Evolutionary conservation across 192 early-diverging fungal genomes (phyloP).

Genomic region (Paraglomus brasilianum): DNA sequence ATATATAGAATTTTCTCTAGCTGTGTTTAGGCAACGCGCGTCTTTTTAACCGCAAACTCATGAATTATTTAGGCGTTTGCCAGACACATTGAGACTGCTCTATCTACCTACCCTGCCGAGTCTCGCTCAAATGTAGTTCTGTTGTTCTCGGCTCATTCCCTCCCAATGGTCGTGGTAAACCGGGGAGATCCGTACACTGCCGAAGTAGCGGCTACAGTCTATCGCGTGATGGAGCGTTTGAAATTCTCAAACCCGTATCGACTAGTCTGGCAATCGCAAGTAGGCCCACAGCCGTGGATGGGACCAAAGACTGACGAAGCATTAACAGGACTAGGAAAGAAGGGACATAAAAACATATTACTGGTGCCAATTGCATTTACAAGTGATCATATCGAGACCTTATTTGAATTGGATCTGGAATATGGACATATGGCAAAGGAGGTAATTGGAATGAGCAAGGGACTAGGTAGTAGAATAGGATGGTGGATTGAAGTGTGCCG

Average conservation of each 20-base stretch:
- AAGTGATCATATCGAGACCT: conserved; percentile 94
- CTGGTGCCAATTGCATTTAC: conserved; percentile 95
- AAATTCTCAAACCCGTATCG: conserved; percentile 78
- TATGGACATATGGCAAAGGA: conserved; percentile 84
- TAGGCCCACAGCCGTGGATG: conserved; percentile 90
- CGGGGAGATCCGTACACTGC: conserved; percentile 86
- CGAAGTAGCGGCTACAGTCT: conserved; percentile 84
- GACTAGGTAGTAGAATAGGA: not conserved
- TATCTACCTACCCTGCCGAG: conserved; percentile 63
- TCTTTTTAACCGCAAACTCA: not conserved
- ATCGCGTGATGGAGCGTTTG: conserved; percentile 76
- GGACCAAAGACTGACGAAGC: conserved; percentile 85
- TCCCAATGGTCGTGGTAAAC: conserved; percentile 91
- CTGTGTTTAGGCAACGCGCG: not conserved
- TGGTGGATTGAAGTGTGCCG: not conserved
- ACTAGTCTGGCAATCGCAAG: conserved; percentile 94
- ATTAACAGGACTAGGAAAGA: conserved; percentile 72
- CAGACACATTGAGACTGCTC: conserved; percentile 65
- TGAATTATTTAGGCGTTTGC: conserved; percentile 63
- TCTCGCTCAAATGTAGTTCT: conserved; percentile 74
- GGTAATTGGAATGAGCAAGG: conserved; percentile 38
- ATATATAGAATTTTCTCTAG: not conserved
- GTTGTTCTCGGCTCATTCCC: conserved; percentile 94
- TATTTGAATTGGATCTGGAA: conserved; percentile 95
- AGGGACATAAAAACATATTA: conserved; percentile 77